phyloP scores from a whole-genome alignment of 2,329 filamentous ascomycete species.

The Hypoxylon sp. region DNA sequence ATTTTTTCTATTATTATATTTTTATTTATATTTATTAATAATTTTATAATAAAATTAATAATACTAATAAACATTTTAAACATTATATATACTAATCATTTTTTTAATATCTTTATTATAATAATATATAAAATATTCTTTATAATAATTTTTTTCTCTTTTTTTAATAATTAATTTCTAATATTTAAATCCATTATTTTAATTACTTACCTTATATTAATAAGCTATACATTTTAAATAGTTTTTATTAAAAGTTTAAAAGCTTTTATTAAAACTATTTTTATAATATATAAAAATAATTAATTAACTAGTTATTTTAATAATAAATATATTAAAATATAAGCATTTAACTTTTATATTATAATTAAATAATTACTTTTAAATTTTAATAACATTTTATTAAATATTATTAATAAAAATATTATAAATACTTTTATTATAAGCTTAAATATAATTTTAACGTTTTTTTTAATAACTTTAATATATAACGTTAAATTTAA shows the following conservation, averaged over 20 bases:
- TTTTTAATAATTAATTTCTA: slow-evolving; percentile 16
- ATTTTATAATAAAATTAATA: slow-evolving; percentile 12
- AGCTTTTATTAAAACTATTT: neutral
- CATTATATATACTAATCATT: slow-evolving; percentile 6
- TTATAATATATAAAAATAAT: neutral
- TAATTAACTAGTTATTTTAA: slow-evolving; percentile 11
- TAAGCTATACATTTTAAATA: slow-evolving; percentile 10
- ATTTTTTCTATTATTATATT: slow-evolving; percentile 8
- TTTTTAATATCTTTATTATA: neutral
- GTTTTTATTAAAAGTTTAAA: too few species aligned
- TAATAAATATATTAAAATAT: slow-evolving; percentile 10
- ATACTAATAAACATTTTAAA: slow-evolving; percentile 13
- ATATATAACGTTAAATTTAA: neutral
- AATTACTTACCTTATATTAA: slow-evolving; percentile 14
- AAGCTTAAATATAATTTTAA: slow-evolving; percentile 11
- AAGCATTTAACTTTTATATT: neutral
- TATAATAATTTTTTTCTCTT: slow-evolving; percentile 12
- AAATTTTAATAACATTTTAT: slow-evolving; percentile 4
- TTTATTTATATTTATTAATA: slow-evolving; percentile 8
- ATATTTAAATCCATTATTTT: slow-evolving; percentile 15
- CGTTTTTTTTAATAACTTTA: neutral
- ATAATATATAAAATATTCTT: slow-evolving; percentile 17
- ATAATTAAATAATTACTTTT: slow-evolving; percentile 1
- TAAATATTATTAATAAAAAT: slow-evolving; percentile 13
- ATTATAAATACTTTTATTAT: slow-evolving; percentile 7